Percentiles rank a stretch among this genome's conserved stretches.
These are phyloP conservation scores for Nakaseomyces kungkrabaensis DNA, from an alignment of 1,139 yeast species.

Conservation along the genomic window DNA sequence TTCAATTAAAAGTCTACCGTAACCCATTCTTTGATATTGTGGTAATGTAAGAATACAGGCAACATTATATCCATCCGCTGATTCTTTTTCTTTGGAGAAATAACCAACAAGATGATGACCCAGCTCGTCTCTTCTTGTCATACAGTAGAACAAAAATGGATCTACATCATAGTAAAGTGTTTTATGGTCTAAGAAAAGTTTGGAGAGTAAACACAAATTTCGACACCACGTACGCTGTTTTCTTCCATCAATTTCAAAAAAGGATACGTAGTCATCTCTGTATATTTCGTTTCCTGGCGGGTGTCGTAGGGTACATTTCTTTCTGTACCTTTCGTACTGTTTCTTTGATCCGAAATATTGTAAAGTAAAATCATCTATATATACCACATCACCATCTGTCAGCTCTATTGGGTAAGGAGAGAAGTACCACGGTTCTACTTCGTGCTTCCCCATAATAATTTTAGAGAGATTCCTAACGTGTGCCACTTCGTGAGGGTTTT, in stretches of 20 bases:
- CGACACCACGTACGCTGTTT: conserved; percentile 96
- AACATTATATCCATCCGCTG: conserved; percentile 90
- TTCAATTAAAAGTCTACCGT: conserved; percentile 82
- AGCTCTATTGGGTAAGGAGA: conserved; percentile 94
- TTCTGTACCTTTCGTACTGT: conserved; percentile 85
- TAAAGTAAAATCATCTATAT: conserved; percentile 84
- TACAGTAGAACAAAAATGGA: conserved; percentile 88
- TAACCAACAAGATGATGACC: conserved; percentile 96
- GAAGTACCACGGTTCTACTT: conserved; percentile 97
- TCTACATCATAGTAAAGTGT: conserved; percentile 95
- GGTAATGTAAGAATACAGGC: conserved; percentile 96
- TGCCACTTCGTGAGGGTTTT: conserved; percentile 77
- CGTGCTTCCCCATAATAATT: conserved; percentile 78
- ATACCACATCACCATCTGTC: conserved; percentile 82
- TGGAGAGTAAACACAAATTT: conserved; percentile 77
- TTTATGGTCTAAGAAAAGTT: conserved; percentile 86
- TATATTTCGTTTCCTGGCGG: conserved; percentile 98
- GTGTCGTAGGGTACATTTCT: conserved; percentile 77
- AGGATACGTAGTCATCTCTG: conserved; percentile 73
- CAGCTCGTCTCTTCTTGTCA: conserved; percentile 78
- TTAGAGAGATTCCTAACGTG: conserved; percentile 74
- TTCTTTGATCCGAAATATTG: conserved; percentile 81
- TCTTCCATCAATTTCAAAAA: conserved; percentile 94
- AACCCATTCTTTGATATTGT: conserved; percentile 92
- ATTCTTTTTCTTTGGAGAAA: conserved; percentile 92